phyloP scores from a whole-genome alignment of 129 eudicot genomes.

The Erigeron canadensis region DNA sequence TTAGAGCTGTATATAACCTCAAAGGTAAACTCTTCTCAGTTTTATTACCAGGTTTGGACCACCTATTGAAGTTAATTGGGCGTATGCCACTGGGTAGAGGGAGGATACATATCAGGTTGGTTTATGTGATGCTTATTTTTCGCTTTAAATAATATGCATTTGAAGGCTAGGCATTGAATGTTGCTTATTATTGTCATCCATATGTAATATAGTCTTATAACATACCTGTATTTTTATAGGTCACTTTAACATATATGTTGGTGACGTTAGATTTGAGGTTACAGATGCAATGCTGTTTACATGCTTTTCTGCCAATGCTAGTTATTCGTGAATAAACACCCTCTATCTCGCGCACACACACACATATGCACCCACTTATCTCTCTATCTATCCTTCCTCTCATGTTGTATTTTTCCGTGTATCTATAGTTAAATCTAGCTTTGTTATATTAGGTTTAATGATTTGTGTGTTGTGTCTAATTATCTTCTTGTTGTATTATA shows the following conservation, averaged over 20 bases:
- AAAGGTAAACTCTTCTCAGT: conserved; percentile 12
- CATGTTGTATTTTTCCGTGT: neutral
- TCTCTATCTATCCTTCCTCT: neutral
- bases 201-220: neutral
- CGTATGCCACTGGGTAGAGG: conserved; percentile 82
- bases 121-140: conserved; percentile 10
- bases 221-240: conserved; percentile 34
- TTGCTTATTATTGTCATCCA: conserved; percentile 12
- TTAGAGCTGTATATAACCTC: neutral
- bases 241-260: conserved; percentile 83
- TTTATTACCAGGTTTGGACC: conserved; percentile 71
- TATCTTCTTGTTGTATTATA: too few relatives aligned
- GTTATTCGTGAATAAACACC: conserved; percentile 73
- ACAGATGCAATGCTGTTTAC: conserved; percentile 91
- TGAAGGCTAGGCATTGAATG: neutral
- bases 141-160: neutral
- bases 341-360: neutral
- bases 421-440: too few relatives aligned
- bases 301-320: conserved; percentile 72
- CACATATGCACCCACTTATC: neutral
- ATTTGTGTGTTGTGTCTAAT: too few relatives aligned
- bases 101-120: conserved; percentile 90
- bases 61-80: conserved; percentile 91
- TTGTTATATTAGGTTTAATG: too few relatives aligned
- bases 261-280: conserved; percentile 93